phyloP scores from a whole-genome alignment of 1,139 yeast genomes.

The Candida freyschussii region DNA sequence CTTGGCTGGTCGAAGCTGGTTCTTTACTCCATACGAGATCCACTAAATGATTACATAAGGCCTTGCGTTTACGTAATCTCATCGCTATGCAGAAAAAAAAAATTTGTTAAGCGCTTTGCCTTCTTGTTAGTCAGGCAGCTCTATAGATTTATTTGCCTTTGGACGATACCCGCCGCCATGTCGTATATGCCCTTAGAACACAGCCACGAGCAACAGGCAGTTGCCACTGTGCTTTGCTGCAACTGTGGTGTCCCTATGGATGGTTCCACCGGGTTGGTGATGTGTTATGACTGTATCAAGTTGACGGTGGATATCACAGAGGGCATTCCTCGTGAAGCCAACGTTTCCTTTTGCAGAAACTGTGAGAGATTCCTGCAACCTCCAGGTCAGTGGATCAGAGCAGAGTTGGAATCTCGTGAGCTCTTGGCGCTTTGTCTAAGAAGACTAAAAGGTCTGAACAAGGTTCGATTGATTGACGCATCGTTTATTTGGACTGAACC shows the following conservation, averaged over 20 bases:
- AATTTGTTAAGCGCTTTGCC: no score
- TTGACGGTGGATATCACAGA: slow-evolving; percentile 90
- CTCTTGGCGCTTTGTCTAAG: slow-evolving; percentile 84
- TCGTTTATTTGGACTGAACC: slow-evolving; percentile 98
- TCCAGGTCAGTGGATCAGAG: slow-evolving; percentile 89
- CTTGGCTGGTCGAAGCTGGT: no score
- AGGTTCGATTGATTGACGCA: slow-evolving; percentile 89
- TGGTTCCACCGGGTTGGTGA: slow-evolving; percentile 87
- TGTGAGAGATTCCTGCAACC: slow-evolving; percentile 96
- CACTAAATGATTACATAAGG: slow-evolving; percentile 1
- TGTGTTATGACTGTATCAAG: slow-evolving; percentile 97
- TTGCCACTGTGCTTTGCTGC: slow-evolving; percentile 91
- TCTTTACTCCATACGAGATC: background rate
- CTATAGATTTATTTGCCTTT: background rate
- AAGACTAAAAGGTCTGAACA: slow-evolving; percentile 81
- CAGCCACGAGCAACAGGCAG: slow-evolving; percentile 32
- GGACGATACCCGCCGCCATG: no score
- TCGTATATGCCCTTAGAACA: slow-evolving; percentile 24
- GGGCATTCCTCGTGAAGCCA: slow-evolving; percentile 94
- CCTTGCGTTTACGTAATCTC: slow-evolving; percentile 2
- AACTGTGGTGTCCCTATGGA: slow-evolving; percentile 99
- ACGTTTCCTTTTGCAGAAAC: slow-evolving; percentile 89
- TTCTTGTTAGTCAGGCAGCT: no score
- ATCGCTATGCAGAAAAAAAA: background rate
- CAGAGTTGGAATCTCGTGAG: slow-evolving; percentile 89